Base-by-base conservation (phyloP, 257 asterid genomes). In the Datura wrightii region DNA sequence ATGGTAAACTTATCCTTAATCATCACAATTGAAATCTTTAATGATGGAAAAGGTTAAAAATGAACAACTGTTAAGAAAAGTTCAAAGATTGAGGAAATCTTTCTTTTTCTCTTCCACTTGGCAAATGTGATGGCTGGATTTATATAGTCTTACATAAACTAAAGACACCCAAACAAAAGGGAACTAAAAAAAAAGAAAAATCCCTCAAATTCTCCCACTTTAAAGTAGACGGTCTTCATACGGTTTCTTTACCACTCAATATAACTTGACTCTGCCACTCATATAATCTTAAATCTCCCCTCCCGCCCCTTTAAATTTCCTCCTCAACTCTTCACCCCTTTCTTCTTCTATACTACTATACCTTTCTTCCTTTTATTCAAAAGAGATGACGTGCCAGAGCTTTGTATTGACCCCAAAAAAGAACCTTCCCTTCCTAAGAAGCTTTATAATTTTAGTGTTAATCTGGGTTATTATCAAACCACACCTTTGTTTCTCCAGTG, bases 231-330 rank as follows among this genome's bases (percentile, higher is more conserved):
- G 48, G 94, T 92, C 95, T 87, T 79, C 91, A 85, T 90, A 93
- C 92, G 94, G 92, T 90, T 81, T 62, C 76, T 76, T 79, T 87
- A 82, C 87, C 86, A 90, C 92, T 36, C 87, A 89, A 89, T 89
- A 90, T 89, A 85, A 80, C 91, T 91, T 89, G 98, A 94, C 97
- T 90, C 89, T 42, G 69, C 90, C 89, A 74, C 91, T 84, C 82
- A 86, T 85, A 60, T 59, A 72, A 11, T 63, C 81, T 74, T 63
- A 74, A 44, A 74, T n/a, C 85, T 24, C 82, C 85, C 86, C 55
- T 31, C 4, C 42, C 4, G 4, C 42, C 42, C 42, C 88, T 91
- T 89, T 92, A 93, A 91, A 91, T 85, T 82, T 93, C 91, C 92
- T 85, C 89, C 82, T 85, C 84, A 83, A 52, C 83, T 85, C 88